These are phyloP conservation scores for Raffaelea deltoideospora DNA, from an alignment of 2,329 filamentous ascomycete genomes.

Conservation along the genomic window DNA sequence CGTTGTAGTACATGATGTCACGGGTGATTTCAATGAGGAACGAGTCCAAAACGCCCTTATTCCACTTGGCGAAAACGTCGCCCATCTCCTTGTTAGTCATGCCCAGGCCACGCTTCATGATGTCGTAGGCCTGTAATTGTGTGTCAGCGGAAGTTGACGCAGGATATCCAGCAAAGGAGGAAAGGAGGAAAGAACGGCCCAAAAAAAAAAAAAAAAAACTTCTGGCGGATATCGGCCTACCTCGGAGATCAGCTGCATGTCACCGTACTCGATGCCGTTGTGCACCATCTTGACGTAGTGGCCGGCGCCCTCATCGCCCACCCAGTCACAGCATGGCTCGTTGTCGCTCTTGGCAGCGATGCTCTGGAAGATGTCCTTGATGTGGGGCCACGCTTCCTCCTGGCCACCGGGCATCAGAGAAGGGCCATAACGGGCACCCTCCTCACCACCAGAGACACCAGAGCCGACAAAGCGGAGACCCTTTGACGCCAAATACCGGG, in stretches of 20 bases:
- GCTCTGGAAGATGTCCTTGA: slow-evolving; percentile 98
- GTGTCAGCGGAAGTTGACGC: too few relatives aligned
- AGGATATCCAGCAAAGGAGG: not conserved
- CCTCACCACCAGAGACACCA: slow-evolving; percentile 97
- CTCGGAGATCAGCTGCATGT: slow-evolving; percentile 99
- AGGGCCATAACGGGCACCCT: slow-evolving; percentile 94
- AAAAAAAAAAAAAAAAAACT: not conserved
- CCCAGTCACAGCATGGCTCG: slow-evolving; percentile 98
- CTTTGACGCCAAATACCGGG: slow-evolving; percentile 73
- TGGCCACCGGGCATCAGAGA: slow-evolving; percentile 98
- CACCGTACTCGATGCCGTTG: slow-evolving; percentile 99
- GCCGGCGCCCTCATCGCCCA: slow-evolving; percentile 96
- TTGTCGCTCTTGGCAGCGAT: slow-evolving; percentile 95
- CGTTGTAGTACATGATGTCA: slow-evolving; percentile 97
- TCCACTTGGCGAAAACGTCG: slow-evolving; percentile 89
- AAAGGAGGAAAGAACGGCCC: not conserved
- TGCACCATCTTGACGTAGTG: slow-evolving; percentile 99
- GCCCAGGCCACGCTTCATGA: slow-evolving; percentile 96
- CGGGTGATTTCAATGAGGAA: slow-evolving; percentile 99
- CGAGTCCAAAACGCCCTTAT: slow-evolving; percentile 94
- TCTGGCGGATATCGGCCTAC: slow-evolving; percentile 48
- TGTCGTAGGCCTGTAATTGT: slow-evolving; percentile 72
- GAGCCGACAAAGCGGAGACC: slow-evolving; percentile 90
- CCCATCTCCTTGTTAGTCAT: slow-evolving; percentile 87
- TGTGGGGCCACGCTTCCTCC: slow-evolving; percentile 92